phyloP scores from a whole-genome alignment of 2,329 filamentous ascomycete genomes.

The Anthostomella pinea region DNA sequence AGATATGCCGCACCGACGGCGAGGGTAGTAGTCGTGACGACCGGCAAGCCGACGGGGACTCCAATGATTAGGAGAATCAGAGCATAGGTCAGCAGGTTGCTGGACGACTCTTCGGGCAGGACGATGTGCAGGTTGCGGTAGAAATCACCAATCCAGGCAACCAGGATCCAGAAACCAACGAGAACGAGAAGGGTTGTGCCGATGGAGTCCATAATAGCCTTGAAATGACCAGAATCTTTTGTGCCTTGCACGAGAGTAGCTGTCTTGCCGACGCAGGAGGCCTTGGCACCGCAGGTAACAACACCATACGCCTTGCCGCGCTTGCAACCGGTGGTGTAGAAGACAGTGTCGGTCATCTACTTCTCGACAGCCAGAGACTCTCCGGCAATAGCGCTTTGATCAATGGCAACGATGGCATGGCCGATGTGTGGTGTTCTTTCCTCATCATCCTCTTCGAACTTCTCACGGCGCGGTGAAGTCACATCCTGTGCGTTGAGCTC shows the following conservation, averaged over 20 bases:
- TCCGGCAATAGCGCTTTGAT: constrained; percentile 73
- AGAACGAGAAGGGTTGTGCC: constrained; percentile 67
- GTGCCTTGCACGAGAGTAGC: constrained; percentile 67
- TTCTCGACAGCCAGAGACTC: constrained; percentile 71
- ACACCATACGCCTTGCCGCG: constrained; percentile 70
- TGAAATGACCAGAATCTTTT: constrained; percentile 70
- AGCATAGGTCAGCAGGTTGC: constrained; percentile 61
- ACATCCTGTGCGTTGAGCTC: constrained; percentile 57
- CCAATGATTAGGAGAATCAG: constrained; percentile 68
- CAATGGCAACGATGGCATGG: constrained; percentile 63
- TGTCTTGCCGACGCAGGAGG: constrained; percentile 71
- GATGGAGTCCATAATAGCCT: constrained; percentile 76
- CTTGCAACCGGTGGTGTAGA: constrained; percentile 76
- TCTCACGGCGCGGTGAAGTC: constrained; percentile 51
- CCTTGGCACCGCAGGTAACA: constrained; percentile 59
- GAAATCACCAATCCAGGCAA: constrained; percentile 71
- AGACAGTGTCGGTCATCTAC: constrained; percentile 68
- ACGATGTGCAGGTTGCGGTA: constrained; percentile 66
- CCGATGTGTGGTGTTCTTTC: constrained; percentile 57
- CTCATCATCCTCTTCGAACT: constrained; percentile 57
- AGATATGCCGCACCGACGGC: constrained; percentile 72
- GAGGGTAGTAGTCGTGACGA: constrained; percentile 70
- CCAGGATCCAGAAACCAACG: constrained; percentile 70
- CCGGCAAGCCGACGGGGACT: constrained; percentile 71
- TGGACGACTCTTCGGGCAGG: constrained; percentile 52